Base-by-base conservation (phyloP, 208 protist genomes). In the Trypanosoma mega region DNA sequence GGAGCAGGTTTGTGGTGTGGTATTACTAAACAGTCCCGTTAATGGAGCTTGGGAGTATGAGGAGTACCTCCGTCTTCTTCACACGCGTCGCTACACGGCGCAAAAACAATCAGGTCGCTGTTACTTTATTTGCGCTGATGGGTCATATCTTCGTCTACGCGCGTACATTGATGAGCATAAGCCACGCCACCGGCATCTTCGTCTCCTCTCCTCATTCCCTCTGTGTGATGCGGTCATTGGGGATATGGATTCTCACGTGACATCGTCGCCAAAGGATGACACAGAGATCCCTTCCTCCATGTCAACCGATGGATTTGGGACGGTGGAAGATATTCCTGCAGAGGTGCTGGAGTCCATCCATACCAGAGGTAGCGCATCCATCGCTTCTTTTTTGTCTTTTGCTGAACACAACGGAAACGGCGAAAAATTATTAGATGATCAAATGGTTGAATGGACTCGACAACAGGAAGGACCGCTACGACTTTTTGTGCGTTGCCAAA, bases 81-180 rank as follows among this genome's bases (percentile, higher is more conserved):
- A 43, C n/a, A 43, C 54, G 8, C 58, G 78, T 30, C 72, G 80
- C 2, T 69, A 55, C 26, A 41, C 33, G 21, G 0, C 26, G 31
- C 5, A 67, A n/a, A 43, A n/a, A 16, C 44, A 30, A 50, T 11
- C 11, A 1, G 18, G 11, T 1, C 49, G 21, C 23, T 87, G 79
- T 50, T 85, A 82, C 53, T 92, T 88, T 49, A 43, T 92, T 26
- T 92, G 85, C 46, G 78, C 70, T 0, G 85, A 92, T 63, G 85
- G 85, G 9, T 81, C 76, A 11, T 92, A 83, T 55, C 48, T 54
- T 6, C 45, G 62, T 6, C 43, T 92, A 39, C 34, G 45, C 39
- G 39, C 44, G n/a, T 85, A 85, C 27, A 36, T 67, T 9, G 37
- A 36, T 2, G 31, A 47, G 18, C 21, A 62, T 34, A 31, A 55